Base-by-base conservation (phyloP, 345 rosid genomes). In the sweet orange (Citrus sinensis) region DNA sequence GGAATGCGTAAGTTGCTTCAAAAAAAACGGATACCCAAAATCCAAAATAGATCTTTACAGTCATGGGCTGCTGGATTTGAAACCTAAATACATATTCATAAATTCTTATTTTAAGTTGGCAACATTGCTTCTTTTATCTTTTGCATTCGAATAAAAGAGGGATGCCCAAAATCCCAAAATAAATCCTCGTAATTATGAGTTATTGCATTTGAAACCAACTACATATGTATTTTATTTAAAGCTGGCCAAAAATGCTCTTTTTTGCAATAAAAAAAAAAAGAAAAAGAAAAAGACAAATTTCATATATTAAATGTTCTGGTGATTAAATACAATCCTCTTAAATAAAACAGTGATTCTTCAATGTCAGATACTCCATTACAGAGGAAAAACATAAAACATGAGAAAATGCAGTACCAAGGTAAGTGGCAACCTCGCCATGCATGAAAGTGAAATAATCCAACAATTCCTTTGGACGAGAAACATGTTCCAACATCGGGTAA, bases 321-420 rank as follows among this genome's bases (percentile, higher is more conserved):
- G 10, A 8, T 6, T 39, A 8, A 39, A 39, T 39, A 39, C 42
- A 39, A 39, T 8, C 10, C 42, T 39, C 42, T 8, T 24, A 1
- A 35, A 35, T 35, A 10, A 9, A 14, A 34, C n/a, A 22, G 6
- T 34, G 34, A 70, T 27, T 7, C 27, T 20, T 4, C 10, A 70
- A 20, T 25, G 16, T 24, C 39, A 14, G 27, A 69, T 6, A 6
- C 29, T 5, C 17, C 11, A 30, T 56, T 56, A 34, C 34, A 7
- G 34, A 17, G 17, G 4, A 24, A 27, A 46, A 74, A 74, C 58
- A 29, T 32, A 4, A 32, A 32, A 32, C 35, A 32, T 4, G 35
- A 32, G 35, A 32, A 32, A 32, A 32, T 32, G 35, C 4, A 83
- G 85, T 73, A 78, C 91, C 89, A 75, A 92, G 88, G 81, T 34